These are phyloP conservation scores for Noccaea caerulescens DNA, from an alignment of 345 rosid genomes.

Conservation along the genomic window DNA sequence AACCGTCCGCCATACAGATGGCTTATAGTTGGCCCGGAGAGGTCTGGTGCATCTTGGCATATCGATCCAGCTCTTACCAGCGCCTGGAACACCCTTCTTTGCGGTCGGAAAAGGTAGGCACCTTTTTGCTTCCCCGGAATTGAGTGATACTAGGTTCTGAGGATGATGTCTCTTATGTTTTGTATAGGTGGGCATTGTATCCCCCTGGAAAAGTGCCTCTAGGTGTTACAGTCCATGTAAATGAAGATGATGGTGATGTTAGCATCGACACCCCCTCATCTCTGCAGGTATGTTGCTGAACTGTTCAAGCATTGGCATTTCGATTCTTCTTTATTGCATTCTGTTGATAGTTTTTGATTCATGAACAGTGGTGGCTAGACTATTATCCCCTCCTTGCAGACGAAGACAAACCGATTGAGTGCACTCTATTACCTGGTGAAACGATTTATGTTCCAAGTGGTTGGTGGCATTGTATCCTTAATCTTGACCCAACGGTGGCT, in stretches of 20 bases:
- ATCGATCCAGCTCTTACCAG: conserved; percentile 97
- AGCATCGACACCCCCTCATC: conserved; percentile 87
- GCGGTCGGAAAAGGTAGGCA: conserved; percentile 86
- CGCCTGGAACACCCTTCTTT: conserved; percentile 96
- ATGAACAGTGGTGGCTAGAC: conserved; percentile 92
- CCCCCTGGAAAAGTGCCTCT: conserved; percentile 98
- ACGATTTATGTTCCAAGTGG: conserved; percentile 96
- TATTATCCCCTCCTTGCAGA: conserved; percentile 92
- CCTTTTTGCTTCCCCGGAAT: conserved; percentile 16
- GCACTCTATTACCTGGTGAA: conserved; percentile 90
- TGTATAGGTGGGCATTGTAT: conserved; percentile 92
- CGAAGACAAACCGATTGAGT: conserved; percentile 90
- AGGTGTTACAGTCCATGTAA: conserved; percentile 95
- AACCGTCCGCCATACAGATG: conserved; percentile 87
- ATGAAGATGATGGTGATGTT: conserved; percentile 95
- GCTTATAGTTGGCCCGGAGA: conserved; percentile 95
- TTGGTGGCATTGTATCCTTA: conserved; percentile 98
- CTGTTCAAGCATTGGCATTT: conserved; percentile 19
- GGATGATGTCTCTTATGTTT: conserved; percentile 31
- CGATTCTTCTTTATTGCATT: conserved; percentile 22
- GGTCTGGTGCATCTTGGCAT: conserved; percentile 99
- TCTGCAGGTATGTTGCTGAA: conserved; percentile 66
- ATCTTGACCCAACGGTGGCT: conserved; percentile 87
- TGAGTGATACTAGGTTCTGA: conserved; percentile 22
- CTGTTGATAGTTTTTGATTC: conserved; percentile 14